Conservation (phyloP, 208 protist genomes). For the Naegleria lovaniensis region DNA sequence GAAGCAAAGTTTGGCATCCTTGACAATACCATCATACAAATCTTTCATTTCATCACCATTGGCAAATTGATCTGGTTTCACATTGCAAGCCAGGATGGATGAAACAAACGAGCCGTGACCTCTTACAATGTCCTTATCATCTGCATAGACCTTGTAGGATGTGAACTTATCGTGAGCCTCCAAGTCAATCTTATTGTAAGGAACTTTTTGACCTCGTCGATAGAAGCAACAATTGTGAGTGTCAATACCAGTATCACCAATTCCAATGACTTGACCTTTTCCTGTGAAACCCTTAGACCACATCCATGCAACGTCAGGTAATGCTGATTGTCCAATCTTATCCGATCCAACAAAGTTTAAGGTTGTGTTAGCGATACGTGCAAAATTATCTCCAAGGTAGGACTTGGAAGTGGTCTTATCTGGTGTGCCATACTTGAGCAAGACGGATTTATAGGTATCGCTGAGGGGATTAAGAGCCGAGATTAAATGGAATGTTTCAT, state of each 20-base stretch:
- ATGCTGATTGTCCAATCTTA: neutral
- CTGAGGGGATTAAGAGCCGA: neutral
- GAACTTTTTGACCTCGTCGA: neutral
- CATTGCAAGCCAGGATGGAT: neutral
- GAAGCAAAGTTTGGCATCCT: constrained; percentile 1
- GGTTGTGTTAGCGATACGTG: neutral
- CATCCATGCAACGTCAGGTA: neutral
- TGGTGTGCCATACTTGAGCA: neutral
- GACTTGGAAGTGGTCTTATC: neutral
- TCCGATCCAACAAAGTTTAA: neutral
- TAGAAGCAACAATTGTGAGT: constrained; percentile 70
- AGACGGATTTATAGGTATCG: neutral
- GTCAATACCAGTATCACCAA: constrained; percentile 74
- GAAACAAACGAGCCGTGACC: constrained; percentile 3
- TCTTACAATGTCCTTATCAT: neutral
- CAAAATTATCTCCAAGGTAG: neutral
- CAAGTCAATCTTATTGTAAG: neutral
- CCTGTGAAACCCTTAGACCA: constrained; percentile 49
- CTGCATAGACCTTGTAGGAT: neutral
- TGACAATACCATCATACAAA: neutral
- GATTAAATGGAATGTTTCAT: neutral
- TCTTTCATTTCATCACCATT: neutral
- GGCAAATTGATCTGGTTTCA: neutral
- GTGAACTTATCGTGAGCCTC: neutral
- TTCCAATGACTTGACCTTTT: constrained; percentile 61